Evolutionary conservation across 140 eudicot genomes (phyloP).

Genomic region (Oenanthe javanica): DNA sequence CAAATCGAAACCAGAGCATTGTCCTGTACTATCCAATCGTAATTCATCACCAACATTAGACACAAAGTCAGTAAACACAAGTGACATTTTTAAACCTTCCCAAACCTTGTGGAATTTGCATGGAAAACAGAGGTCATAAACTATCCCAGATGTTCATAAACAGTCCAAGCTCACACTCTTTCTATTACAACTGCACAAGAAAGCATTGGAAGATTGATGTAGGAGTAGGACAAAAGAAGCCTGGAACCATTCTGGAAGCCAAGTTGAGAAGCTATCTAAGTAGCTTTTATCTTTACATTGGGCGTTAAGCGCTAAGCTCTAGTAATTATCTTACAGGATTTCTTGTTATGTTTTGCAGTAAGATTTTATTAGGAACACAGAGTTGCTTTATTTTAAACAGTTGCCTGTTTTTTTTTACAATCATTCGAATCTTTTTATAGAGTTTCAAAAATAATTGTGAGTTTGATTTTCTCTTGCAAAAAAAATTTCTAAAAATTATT

Average conservation of each 20-base stretch:
- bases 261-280: neutral
- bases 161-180: neutral
- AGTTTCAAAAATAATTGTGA: too few relatives aligned
- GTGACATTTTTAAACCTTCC: neutral
- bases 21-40: neutral
- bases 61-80: neutral
- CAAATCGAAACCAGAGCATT: neutral
- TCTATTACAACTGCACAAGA: neutral
- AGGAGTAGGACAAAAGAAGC: neutral
- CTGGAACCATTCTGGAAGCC: neutral
- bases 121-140: neutral
- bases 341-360: too few relatives aligned
- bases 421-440: too few relatives aligned
- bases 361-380: too few relatives aligned
- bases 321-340: too few relatives aligned
- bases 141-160: neutral
- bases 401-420: too few relatives aligned
- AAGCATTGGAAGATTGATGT: too few relatives aligned
- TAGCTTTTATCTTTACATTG: neutral
- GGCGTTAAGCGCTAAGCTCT: neutral
- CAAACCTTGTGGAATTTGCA: neutral
- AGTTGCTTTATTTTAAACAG: too few relatives aligned
- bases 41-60: neutral
- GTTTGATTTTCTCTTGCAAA: too few relatives aligned
- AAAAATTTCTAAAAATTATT: too few relatives aligned